Evolutionary conservation across 371 early-diverging fungal genomes (phyloP).

Genomic region (Funneliformis caledonium): DNA sequence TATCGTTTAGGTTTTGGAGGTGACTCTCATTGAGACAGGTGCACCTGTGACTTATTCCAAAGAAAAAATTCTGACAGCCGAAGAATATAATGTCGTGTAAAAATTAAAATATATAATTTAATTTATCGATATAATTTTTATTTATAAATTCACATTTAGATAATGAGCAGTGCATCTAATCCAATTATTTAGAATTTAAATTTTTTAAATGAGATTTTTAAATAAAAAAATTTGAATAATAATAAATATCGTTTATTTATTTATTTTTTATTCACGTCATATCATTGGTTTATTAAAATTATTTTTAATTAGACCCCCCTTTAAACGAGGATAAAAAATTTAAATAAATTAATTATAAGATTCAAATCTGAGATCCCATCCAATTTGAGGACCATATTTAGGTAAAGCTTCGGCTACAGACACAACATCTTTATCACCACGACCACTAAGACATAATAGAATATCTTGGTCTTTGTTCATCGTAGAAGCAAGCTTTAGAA

Average conservation of each 20-base stretch:
- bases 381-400: conserved; percentile 86
- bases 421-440: conserved; percentile 97
- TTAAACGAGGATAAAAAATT: too few relatives aligned
- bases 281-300: too few relatives aligned
- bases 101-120: neutral
- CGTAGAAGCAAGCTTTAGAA: conserved; percentile 77
- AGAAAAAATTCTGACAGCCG: conserved; percentile 31
- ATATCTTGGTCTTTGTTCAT: conserved; percentile 82
- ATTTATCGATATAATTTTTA: too few relatives aligned
- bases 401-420: conserved; percentile 92
- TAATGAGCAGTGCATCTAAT: too few relatives aligned
- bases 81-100: conserved; percentile 41
- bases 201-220: too few relatives aligned
- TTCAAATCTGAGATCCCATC: conserved; percentile 70
- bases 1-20: conserved; percentile 37
- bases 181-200: too few relatives aligned
- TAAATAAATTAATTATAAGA: too few relatives aligned
- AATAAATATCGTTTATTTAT: too few relatives aligned
- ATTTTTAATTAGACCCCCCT: too few relatives aligned
- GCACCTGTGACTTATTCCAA: conserved; percentile 38
- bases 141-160: too few relatives aligned
- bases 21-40: conserved; percentile 25
- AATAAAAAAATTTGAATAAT: too few relatives aligned
- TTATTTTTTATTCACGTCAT: too few relatives aligned
- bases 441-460: conserved; percentile 89